Evolutionary conservation across 2,329 filamentous ascomycete genomes (phyloP).

Genomic region (Amesomyces nigricolor): DNA sequence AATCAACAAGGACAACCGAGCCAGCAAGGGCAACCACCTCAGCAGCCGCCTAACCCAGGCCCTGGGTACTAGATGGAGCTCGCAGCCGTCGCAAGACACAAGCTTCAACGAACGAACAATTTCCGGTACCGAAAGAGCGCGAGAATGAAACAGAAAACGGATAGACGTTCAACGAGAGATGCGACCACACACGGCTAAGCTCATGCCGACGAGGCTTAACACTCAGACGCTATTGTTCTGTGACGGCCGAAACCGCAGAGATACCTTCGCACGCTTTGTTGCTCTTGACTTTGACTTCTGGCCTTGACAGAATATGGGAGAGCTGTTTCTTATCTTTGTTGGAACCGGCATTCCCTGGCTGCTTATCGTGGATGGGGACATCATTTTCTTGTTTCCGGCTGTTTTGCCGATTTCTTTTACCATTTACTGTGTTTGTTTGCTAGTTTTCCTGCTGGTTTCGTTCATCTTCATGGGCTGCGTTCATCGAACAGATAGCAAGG

Average conservation of each 20-base stretch:
- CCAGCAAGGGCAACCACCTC: constrained; percentile 29
- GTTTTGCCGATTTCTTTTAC: too few relatives aligned
- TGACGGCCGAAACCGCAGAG: constrained; percentile 16
- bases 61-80: constrained; percentile 25
- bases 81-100: too few relatives aligned
- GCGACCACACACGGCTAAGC: constrained; percentile 1
- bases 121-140: too few relatives aligned
- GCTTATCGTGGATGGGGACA: too few relatives aligned
- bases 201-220: constrained; percentile 17
- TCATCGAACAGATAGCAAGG: neutral
- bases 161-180: neutral
- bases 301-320: too few relatives aligned
- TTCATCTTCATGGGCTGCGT: neutral
- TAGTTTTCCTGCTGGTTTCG: too few relatives aligned
- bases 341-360: too few relatives aligned
- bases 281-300: neutral
- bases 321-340: too few relatives aligned
- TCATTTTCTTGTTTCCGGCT: too few relatives aligned
- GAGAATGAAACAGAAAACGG: too few relatives aligned
- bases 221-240: constrained; percentile 20
- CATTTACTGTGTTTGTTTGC: too few relatives aligned
- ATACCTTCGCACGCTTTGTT: constrained; percentile 20
- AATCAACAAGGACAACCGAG: constrained; percentile 30
- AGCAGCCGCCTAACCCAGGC: constrained; percentile 36
- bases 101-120: too few relatives aligned